These are phyloP conservation scores for Santalum album DNA, from an alignment of 164 flowering plant species.

Conservation along the genomic window DNA sequence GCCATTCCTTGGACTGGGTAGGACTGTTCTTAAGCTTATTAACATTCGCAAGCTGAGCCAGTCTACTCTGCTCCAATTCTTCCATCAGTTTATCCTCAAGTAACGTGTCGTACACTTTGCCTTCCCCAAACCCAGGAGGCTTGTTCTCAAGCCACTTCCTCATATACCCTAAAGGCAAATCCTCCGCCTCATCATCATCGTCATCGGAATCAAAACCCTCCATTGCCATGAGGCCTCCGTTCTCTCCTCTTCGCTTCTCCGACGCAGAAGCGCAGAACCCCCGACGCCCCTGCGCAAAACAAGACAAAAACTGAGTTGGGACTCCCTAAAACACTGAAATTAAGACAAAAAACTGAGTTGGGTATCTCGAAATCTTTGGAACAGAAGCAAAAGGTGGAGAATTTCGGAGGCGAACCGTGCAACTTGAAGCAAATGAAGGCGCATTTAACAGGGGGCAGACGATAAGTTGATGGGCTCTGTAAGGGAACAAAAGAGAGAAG, in stretches of 20 bases:
- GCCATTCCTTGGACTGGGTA: conserved; percentile 20
- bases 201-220: conserved; percentile 21
- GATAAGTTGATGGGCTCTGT: conserved; percentile 9
- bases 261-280: conserved; percentile 24
- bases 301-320: conserved; percentile 12
- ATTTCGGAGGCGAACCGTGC: conserved; percentile 3
- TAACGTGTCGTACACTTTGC: conserved; percentile 69
- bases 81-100: conserved; percentile 72
- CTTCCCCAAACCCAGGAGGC: conserved; percentile 85
- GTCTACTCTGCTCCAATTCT: conserved; percentile 64
- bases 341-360: not conserved
- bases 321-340: not conserved
- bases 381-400: not conserved
- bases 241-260: conserved; percentile 22
- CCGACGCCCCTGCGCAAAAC: conserved; percentile 13
- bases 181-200: conserved; percentile 29
- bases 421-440: conserved; percentile 2
- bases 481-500: conserved; percentile 4
- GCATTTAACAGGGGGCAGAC: conserved; percentile 7
- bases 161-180: conserved; percentile 43
- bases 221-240: conserved; percentile 13
- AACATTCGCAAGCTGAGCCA: conserved; percentile 66
- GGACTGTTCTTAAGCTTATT: conserved; percentile 48
- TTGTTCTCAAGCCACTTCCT: conserved; percentile 50
- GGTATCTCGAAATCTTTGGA: no score